phyloP scores from a whole-genome alignment of 1,284 basidiomycete species.

The Ustilago trichophora region DNA sequence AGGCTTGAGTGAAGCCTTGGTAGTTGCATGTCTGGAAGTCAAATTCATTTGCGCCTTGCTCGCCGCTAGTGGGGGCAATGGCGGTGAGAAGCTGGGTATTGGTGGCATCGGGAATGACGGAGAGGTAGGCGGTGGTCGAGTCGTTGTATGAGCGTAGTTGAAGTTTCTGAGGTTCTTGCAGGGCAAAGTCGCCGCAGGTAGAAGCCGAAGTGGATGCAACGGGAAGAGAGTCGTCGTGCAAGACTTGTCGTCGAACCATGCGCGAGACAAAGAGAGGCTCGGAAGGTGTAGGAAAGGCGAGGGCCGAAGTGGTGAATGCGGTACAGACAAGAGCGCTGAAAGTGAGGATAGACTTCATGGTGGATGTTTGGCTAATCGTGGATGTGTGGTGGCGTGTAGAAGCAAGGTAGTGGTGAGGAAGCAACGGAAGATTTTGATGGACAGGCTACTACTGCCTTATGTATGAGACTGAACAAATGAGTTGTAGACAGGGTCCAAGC shows the following conservation, averaged over 20 bases:
- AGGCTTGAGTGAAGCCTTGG: conserved; percentile 28
- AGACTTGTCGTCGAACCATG: conserved; percentile 12
- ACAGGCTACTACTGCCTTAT: no score
- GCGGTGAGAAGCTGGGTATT: not conserved
- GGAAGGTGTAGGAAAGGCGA: conserved; percentile 14
- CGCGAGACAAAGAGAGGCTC: conserved; percentile 29
- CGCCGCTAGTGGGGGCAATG: not conserved
- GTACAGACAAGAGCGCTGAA: conserved; percentile 10
- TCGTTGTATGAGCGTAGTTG: conserved; percentile 21
- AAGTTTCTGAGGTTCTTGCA: conserved; percentile 18
- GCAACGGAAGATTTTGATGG: not conserved
- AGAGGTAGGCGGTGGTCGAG: conserved; percentile 6
- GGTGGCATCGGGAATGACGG: not conserved
- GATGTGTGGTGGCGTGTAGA: not conserved
- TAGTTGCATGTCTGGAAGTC: conserved; percentile 35
- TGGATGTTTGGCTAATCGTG: not conserved
- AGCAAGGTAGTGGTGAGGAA: no score
- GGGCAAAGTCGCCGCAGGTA: conserved; percentile 17
- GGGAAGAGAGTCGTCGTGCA: not conserved
- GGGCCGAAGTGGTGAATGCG: conserved; percentile 3
- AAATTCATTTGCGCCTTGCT: conserved; percentile 3
- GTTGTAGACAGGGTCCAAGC: no score
- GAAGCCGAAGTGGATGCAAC: not conserved
- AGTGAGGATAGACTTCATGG: conserved; percentile 16
- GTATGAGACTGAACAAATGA: no score